Evolutionary conservation across 192 early-diverging fungal genomes (phyloP).

Genomic region (Backusella psychrophila): DNA sequence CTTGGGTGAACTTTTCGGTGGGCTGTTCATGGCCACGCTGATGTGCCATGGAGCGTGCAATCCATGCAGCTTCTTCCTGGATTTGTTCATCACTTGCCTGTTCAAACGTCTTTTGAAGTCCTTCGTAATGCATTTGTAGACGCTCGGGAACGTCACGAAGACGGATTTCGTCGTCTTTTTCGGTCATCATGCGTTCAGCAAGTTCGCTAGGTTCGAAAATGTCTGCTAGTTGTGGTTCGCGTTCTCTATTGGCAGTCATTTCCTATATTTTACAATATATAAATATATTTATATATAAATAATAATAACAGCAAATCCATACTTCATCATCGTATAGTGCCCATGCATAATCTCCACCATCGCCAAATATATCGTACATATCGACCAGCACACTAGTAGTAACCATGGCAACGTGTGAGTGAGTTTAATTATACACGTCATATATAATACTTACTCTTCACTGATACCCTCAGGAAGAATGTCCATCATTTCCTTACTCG

Average conservation of each 20-base stretch:
- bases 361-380: conserved; percentile 90
- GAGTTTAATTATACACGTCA: too few species aligned
- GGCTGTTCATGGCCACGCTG: conserved; percentile 15
- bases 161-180: conserved; percentile 87
- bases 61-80: conserved; percentile 65
- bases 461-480: conserved; percentile 26
- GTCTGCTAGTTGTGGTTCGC: conserved; percentile 58
- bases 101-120: conserved; percentile 31
- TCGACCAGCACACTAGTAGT: conserved; percentile 66
- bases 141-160: conserved; percentile 89
- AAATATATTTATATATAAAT: not conserved
- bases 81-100: conserved; percentile 58
- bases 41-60: conserved; percentile 29
- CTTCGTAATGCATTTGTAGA: conserved; percentile 70
- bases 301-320: not conserved
- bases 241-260: conserved; percentile 22
- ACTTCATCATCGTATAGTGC: conserved; percentile 55
- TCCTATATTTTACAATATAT: not conserved
- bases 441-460: conserved; percentile 16
- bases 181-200: conserved; percentile 86
- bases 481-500: conserved; percentile 22
- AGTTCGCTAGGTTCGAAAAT: conserved; percentile 86
- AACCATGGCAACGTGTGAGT: not conserved
- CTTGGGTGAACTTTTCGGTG: conserved; percentile 20
- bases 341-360: conserved; percentile 85